Conservation (phyloP, 2,329 filamentous ascomycete species). For the Bipolaris cookei region DNA sequence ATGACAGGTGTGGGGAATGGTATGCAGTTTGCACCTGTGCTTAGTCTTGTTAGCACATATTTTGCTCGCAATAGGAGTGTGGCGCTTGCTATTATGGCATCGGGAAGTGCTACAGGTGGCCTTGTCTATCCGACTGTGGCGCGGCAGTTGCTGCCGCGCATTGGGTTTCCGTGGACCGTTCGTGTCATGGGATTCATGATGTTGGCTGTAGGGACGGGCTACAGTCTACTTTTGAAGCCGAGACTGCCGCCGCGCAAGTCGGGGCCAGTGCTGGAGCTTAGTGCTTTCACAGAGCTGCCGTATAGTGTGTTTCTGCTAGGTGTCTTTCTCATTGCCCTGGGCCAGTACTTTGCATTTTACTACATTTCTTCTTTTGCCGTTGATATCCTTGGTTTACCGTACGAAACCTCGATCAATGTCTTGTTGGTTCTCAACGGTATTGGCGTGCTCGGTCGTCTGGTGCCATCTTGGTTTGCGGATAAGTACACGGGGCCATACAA, state of each 20-base stretch:
- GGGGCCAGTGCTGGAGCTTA: constrained; percentile 52
- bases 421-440: constrained; percentile 65
- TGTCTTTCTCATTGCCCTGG: constrained; percentile 44
- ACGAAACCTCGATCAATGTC: constrained; percentile 60
- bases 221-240: constrained; percentile 50
- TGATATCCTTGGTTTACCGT: constrained; percentile 55
- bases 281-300: constrained; percentile 51
- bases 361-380: constrained; percentile 52
- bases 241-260: constrained; percentile 53
- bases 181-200: constrained; percentile 67
- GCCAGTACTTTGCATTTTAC: constrained; percentile 55
- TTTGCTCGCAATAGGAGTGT: constrained; percentile 65
- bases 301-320: constrained; percentile 49
- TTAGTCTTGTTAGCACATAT: constrained; percentile 57
- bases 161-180: constrained; percentile 72
- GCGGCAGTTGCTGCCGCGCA: constrained; percentile 60
- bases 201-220: constrained; percentile 51
- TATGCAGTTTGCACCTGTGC: constrained; percentile 43
- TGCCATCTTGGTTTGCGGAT: constrained; percentile 63
- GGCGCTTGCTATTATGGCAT: constrained; percentile 65
- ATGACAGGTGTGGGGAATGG: constrained; percentile 45
- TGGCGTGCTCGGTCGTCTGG: constrained; percentile 61
- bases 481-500: constrained; percentile 62
- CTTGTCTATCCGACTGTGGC: constrained; percentile 67
- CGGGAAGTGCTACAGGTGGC: constrained; percentile 67